Conservation (phyloP, 2,329 filamentous ascomycete species). For the Cercospora janseana region DNA sequence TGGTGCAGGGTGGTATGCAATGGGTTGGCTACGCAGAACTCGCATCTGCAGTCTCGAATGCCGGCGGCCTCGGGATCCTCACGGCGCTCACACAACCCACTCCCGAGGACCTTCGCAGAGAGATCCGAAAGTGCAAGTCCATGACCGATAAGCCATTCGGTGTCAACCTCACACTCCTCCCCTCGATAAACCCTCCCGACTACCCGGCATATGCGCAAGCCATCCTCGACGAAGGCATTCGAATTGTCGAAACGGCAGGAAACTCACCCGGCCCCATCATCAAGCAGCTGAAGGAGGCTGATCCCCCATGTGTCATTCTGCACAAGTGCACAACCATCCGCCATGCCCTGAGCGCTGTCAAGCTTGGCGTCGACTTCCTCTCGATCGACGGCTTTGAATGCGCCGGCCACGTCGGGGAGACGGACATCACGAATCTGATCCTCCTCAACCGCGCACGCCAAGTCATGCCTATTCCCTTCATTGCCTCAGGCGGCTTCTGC, state of each 20-base stretch:
- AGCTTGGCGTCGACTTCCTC: conserved; percentile 93
- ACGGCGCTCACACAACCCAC: conserved; percentile 90
- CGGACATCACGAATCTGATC: conserved; percentile 86
- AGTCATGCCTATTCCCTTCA: conserved; percentile 81
- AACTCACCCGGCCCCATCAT: conserved; percentile 91
- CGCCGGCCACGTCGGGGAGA: conserved; percentile 84
- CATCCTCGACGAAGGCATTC: conserved; percentile 88
- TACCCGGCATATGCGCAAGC: conserved; percentile 89
- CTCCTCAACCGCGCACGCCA: conserved; percentile 83
- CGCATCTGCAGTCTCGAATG: conserved; percentile 72
- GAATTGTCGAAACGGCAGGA: conserved; percentile 88
- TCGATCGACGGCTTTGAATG: conserved; percentile 98
- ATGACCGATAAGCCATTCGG: conserved; percentile 81
- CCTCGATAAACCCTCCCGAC: conserved; percentile 83
- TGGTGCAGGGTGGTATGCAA: conserved; percentile 86
- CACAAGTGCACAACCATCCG: conserved; percentile 98
- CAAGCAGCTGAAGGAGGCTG: conserved; percentile 76
- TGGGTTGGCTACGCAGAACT: conserved; percentile 79
- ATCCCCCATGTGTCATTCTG: conserved; percentile 65
- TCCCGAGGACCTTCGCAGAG: conserved; percentile 85
- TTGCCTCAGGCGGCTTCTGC: conserved; percentile 92
- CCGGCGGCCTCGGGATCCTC: conserved; percentile 78
- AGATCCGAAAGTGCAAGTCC: conserved; percentile 81
- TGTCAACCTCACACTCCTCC: conserved; percentile 93
- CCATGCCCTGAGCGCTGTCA: conserved; percentile 86